Evolutionary conservation across 1,139 yeast species (phyloP).

Genomic region (Yamadazyma jaroonii): DNA sequence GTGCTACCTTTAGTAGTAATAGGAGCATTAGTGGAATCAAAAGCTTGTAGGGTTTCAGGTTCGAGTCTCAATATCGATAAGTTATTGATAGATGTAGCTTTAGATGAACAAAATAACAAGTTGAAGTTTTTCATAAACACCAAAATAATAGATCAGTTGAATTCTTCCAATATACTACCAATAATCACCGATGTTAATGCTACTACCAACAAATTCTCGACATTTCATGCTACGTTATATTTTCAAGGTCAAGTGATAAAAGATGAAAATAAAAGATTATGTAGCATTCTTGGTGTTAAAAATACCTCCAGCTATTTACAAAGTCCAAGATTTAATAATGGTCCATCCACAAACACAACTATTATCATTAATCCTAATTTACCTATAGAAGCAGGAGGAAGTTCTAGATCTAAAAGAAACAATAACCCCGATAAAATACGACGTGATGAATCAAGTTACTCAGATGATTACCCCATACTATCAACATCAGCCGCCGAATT

Average conservation of each 20-base stretch:
- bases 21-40: conserved; percentile 21
- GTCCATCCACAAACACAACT: conserved; percentile 6
- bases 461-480: no score
- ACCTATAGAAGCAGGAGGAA: conserved; percentile 6
- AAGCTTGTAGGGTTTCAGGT: conserved; percentile 13
- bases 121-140: conserved; percentile 41
- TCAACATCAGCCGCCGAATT: no score
- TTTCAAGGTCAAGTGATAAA: conserved; percentile 43
- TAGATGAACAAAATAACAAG: conserved; percentile 30
- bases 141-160: conserved; percentile 64
- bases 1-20: conserved; percentile 7
- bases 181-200: conserved; percentile 41
- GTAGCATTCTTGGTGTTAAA: conserved; percentile 45
- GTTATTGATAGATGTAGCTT: conserved; percentile 41
- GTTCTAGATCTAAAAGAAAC: no score
- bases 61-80: conserved; percentile 20
- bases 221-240: conserved; percentile 43
- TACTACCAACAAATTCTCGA: conserved; percentile 46
- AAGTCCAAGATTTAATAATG: conserved; percentile 12
- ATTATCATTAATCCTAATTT: conserved; percentile 12
- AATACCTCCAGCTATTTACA: conserved; percentile 22
- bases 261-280: conserved; percentile 40
- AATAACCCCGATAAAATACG: no score
- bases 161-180: conserved; percentile 40
- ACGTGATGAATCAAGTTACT: not conserved